phyloP scores from a whole-genome alignment of 2,329 filamentous ascomycete genomes.

The Alternaria arborescens region DNA sequence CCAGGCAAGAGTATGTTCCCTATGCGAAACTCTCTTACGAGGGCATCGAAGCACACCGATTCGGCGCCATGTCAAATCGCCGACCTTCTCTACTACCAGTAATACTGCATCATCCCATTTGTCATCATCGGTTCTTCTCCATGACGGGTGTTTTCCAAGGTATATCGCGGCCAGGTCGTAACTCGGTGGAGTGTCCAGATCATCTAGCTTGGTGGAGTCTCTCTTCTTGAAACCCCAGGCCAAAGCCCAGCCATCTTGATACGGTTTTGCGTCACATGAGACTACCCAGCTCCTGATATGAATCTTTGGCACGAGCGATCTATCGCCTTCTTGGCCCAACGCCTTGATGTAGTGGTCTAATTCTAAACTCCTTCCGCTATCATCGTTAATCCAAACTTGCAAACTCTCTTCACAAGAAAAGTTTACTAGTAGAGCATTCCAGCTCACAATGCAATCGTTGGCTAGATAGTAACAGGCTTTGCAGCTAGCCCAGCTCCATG shows the following conservation, averaged over 20 bases:
- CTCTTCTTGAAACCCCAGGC: background rate
- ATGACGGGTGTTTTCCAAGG: background rate
- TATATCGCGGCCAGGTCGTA: background rate
- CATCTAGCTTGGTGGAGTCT: fast-evolving
- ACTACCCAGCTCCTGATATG: background rate
- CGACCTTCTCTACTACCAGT: background rate
- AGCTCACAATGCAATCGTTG: too few relatives aligned
- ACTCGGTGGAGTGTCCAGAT: background rate
- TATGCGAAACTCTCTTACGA: background rate
- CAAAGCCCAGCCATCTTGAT: too few relatives aligned
- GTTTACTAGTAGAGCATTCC: too few relatives aligned
- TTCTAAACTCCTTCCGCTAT: background rate
- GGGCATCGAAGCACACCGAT: fast-evolving
- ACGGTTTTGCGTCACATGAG: fast-evolving
- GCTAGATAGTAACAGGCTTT: fast-evolving
- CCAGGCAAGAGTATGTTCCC: background rate
- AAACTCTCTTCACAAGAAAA: background rate
- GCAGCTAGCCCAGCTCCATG: background rate
- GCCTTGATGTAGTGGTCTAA: background rate
- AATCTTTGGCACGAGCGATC: background rate
- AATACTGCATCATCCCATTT: background rate
- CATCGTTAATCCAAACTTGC: background rate
- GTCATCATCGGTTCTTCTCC: fast-evolving
- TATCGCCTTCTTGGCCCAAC: background rate
- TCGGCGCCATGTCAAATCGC: background rate